Conservation (phyloP, 2,329 filamentous ascomycete species). For the Cordyceps javanica region DNA sequence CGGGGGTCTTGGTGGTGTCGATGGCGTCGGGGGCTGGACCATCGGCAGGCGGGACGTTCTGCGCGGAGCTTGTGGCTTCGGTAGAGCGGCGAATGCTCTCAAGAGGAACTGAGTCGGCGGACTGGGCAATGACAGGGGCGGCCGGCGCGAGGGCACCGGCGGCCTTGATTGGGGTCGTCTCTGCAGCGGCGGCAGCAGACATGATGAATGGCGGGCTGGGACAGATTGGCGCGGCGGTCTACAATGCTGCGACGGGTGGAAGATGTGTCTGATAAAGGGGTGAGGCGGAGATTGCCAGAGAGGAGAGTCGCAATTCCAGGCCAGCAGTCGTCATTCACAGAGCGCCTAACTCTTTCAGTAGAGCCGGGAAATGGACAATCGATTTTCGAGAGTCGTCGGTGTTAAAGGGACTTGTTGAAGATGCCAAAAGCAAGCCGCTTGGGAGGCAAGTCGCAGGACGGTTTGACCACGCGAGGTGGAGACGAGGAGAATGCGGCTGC, state of each 20-base stretch:
- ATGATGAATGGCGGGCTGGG: neutral
- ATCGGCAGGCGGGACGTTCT: slow-evolving; percentile 5
- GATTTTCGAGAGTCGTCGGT: neutral
- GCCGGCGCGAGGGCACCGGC: neutral
- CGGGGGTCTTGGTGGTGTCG: neutral
- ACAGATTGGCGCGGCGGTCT: neutral
- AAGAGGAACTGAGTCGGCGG: slow-evolving; percentile 1
- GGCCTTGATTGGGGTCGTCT: neutral
- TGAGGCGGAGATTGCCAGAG: neutral
- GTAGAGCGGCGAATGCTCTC: slow-evolving; percentile 10
- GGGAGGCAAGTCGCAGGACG: slow-evolving; percentile 3
- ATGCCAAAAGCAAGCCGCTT: neutral
- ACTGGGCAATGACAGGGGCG: neutral
- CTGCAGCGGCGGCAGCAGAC: slow-evolving; percentile 1
- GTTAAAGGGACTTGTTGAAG: neutral
- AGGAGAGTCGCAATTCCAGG: neutral
- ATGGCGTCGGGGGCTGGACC: neutral
- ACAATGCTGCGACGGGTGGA: neutral
- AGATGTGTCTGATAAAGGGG: slow-evolving; percentile 4
- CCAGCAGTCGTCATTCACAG: neutral
- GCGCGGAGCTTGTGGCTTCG: slow-evolving; percentile 6
- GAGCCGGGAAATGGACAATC: neutral
- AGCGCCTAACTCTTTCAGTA: neutral
- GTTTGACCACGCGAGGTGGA: slow-evolving; percentile 10
- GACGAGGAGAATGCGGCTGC: slow-evolving; percentile 5